phyloP scores from a whole-genome alignment of 371 early-diverging fungal genomes.

The Apophysomyces trapeziformis region DNA sequence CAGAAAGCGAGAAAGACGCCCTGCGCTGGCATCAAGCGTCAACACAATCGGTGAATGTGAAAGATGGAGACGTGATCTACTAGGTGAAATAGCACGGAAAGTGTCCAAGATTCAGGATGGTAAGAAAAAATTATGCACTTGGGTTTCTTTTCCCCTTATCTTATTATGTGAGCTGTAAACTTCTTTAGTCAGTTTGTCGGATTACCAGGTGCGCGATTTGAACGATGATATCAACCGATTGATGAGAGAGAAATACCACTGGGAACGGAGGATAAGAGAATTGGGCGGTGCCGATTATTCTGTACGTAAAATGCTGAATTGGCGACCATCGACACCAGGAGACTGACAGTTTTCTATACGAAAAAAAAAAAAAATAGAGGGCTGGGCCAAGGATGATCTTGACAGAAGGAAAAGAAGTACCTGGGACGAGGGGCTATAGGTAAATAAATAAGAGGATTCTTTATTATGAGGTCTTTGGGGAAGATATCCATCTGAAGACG shows the following conservation, averaged over 20 bases:
- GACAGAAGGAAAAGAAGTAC: conserved; percentile 88
- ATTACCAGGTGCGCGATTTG: conserved; percentile 90
- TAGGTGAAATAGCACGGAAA: conserved; percentile 86
- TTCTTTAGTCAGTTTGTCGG: conserved; percentile 73
- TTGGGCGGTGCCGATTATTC: conserved; percentile 95
- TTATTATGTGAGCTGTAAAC: neutral
- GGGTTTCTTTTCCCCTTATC: conserved; percentile 1
- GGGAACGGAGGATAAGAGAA: conserved; percentile 91
- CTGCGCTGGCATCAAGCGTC: conserved; percentile 74
- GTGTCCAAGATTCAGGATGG: conserved; percentile 93
- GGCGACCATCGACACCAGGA: too few relatives aligned
- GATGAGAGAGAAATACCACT: conserved; percentile 88
- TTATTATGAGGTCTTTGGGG: neutral
- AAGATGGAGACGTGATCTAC: conserved; percentile 87
- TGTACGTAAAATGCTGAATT: conserved; percentile 45
- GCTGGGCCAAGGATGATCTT: conserved; percentile 80
- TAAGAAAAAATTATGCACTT: conserved; percentile 29
- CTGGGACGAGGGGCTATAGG: conserved; percentile 93
- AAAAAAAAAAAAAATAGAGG: conserved; percentile 48
- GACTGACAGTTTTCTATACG: neutral
- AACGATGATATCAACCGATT: conserved; percentile 97
- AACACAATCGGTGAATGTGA: conserved; percentile 80
- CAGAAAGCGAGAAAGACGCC: conserved; percentile 70
- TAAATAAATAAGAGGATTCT: conserved; percentile 34
- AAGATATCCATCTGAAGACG: neutral